phyloP scores from a whole-genome alignment of 345 rosid genomes.

The Leavenworthia alabamica region DNA sequence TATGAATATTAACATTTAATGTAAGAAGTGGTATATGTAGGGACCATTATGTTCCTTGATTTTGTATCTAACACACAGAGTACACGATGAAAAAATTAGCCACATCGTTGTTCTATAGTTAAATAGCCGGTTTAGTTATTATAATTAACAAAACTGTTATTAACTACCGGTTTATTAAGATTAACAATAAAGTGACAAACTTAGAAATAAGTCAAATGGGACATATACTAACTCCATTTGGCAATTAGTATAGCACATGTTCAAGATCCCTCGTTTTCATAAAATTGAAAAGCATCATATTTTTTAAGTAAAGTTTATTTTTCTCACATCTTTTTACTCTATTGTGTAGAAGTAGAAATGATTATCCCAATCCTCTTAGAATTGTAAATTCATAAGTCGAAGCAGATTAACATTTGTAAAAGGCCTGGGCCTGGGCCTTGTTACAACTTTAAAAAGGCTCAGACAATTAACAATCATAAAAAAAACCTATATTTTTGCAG shows the following conservation, averaged over 20 bases:
- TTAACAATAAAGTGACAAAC: not conserved
- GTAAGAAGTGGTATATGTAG: conserved; percentile 3
- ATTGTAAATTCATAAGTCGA: not conserved
- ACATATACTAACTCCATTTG: not conserved
- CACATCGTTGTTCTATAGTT: not conserved
- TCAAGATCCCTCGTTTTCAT: conserved; percentile 13
- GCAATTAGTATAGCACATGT: not conserved
- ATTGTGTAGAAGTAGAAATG: not conserved
- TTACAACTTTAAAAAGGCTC: conserved; percentile 5
- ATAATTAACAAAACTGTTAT: not conserved
- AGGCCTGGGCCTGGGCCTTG: not conserved
- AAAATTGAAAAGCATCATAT: conserved; percentile 2
- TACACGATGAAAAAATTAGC: not conserved
- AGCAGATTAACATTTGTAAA: not conserved
- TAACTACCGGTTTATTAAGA: not conserved
- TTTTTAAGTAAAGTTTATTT: not conserved
- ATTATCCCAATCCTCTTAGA: not conserved
- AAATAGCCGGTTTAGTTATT: not conserved
- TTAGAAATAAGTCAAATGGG: not conserved
- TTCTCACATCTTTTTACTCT: not conserved
- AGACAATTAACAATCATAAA: conserved; percentile 4
- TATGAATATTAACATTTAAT: not conserved
- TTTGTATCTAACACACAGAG: not conserved
- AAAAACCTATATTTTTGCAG: not conserved
- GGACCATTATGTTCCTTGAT: conserved; percentile 15